Conservation (phyloP, 1,284 basidiomycete genomes). For the Termitomyces sp. region DNA sequence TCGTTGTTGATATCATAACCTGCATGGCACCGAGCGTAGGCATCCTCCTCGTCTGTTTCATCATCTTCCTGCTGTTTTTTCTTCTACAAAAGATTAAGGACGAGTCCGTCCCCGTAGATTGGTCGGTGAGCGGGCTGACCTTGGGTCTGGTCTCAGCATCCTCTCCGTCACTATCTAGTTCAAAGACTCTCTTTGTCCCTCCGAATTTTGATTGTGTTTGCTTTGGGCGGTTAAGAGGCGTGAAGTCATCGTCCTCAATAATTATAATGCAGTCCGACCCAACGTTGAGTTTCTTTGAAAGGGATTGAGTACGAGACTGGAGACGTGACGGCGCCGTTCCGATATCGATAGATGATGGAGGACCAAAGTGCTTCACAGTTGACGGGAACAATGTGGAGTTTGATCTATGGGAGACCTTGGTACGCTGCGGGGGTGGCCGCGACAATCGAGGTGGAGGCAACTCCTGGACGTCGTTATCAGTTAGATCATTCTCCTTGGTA, state of each 20-base stretch:
- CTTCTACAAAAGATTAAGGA: background rate
- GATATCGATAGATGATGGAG: background rate
- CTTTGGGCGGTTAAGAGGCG: background rate
- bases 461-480: conserved; percentile 10
- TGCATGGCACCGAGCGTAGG: conserved; percentile 17
- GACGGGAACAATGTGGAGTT: too few relatives aligned
- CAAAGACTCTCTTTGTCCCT: conserved; percentile 12
- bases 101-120: background rate
- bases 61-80: conserved; percentile 8
- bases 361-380: background rate
- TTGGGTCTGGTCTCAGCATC: conserved; percentile 12
- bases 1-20: conserved; percentile 23
- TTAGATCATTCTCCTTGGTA: conserved; percentile 14
- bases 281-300: conserved; percentile 3
- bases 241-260: background rate
- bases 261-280: background rate
- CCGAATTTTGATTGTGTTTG: background rate
- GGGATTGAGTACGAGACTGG: background rate
- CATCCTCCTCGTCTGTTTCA: conserved; percentile 21
- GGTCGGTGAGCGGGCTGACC: background rate
- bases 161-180: conserved; percentile 22
- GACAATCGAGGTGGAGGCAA: background rate
- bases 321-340: background rate
- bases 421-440: conserved; percentile 1
- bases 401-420: background rate